These are phyloP conservation scores for Dujonia santamariae DNA, from an alignment of 1,139 yeast genomes.

Conservation along the genomic window DNA sequence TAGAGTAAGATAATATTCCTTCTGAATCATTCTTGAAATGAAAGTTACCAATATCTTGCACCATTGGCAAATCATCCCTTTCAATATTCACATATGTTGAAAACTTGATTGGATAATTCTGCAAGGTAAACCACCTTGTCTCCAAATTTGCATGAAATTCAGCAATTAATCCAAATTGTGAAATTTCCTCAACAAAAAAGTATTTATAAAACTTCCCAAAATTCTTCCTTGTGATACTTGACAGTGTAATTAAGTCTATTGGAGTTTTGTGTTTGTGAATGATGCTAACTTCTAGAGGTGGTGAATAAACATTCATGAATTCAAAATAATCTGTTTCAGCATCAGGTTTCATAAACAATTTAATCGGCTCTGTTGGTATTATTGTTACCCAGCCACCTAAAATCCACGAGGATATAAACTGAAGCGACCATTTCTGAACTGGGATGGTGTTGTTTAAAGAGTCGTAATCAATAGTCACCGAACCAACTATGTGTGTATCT, in stretches of 20 bases:
- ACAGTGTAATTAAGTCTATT: slow-evolving; percentile 24
- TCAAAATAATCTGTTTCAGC: slow-evolving; percentile 14
- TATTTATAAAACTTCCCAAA: slow-evolving; percentile 3
- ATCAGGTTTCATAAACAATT: slow-evolving; percentile 18
- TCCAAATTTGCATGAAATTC: slow-evolving; percentile 6
- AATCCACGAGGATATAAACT: slow-evolving; percentile 17
- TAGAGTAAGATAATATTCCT: slow-evolving; percentile 5
- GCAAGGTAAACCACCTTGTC: slow-evolving; percentile 1
- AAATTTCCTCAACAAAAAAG: slow-evolving; percentile 3
- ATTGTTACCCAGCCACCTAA: slow-evolving; percentile 22
- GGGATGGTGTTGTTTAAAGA: slow-evolving; percentile 10
- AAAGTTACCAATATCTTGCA: too few species aligned
- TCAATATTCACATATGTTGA: slow-evolving; percentile 5
- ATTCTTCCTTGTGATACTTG: slow-evolving; percentile 9
- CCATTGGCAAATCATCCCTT: too few species aligned
- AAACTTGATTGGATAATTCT: slow-evolving; percentile 3
- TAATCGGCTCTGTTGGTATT: slow-evolving; percentile 20
- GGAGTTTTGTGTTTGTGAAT: slow-evolving; percentile 19
- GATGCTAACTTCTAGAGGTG: slow-evolving; percentile 22
- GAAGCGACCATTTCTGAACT: slow-evolving; percentile 13
- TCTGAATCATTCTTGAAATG: slow-evolving; percentile 10
- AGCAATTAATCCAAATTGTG: slow-evolving; percentile 6
- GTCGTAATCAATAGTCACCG: slow-evolving; percentile 24
- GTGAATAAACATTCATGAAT: slow-evolving; percentile 23
- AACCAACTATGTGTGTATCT: slow-evolving; percentile 22